phyloP scores from a whole-genome alignment of 306 rosid species.

The Neltuma alba region DNA sequence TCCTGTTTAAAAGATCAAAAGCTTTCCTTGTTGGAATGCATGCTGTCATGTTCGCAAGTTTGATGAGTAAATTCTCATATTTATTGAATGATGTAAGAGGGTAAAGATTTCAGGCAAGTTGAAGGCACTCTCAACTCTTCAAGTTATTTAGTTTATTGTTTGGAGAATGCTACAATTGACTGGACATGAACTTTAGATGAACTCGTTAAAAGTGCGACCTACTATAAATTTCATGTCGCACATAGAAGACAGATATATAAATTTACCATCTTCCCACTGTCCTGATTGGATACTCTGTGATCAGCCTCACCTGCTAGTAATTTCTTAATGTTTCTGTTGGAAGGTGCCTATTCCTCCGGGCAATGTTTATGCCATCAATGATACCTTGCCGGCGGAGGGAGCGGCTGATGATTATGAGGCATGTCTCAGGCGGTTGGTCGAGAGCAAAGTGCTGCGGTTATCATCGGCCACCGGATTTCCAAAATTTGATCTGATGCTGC shows the following conservation, averaged over 20 bases:
- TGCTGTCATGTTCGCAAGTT: slow-evolving; percentile 10
- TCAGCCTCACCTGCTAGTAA: slow-evolving; percentile 19
- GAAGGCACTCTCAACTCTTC: neutral
- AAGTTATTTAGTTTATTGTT: neutral
- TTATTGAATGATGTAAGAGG: neutral
- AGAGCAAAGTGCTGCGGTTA: slow-evolving; percentile 43
- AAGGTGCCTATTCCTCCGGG: slow-evolving; percentile 73
- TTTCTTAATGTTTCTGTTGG: slow-evolving; percentile 18
- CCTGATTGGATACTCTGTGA: slow-evolving; percentile 4
- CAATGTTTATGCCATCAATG: slow-evolving; percentile 76
- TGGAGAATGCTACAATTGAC: slow-evolving; percentile 18
- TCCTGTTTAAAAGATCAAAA: neutral
- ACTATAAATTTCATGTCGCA: neutral
- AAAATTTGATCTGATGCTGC: slow-evolving; percentile 86
- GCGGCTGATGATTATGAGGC: slow-evolving; percentile 94
- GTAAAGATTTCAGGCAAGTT: neutral
- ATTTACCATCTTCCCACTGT: slow-evolving; percentile 10
- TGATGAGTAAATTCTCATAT: slow-evolving; percentile 24
- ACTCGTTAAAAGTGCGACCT: neutral
- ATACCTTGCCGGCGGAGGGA: slow-evolving; percentile 79
- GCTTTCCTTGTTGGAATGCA: slow-evolving; percentile 15
- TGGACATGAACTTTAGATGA: neutral
- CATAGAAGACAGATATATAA: neutral
- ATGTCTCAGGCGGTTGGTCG: slow-evolving; percentile 61
- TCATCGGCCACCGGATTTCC: slow-evolving; percentile 74